These are phyloP conservation scores for Hygrocybe punicea DNA, from an alignment of 768 basidiomycete species.

Conservation along the genomic window DNA sequence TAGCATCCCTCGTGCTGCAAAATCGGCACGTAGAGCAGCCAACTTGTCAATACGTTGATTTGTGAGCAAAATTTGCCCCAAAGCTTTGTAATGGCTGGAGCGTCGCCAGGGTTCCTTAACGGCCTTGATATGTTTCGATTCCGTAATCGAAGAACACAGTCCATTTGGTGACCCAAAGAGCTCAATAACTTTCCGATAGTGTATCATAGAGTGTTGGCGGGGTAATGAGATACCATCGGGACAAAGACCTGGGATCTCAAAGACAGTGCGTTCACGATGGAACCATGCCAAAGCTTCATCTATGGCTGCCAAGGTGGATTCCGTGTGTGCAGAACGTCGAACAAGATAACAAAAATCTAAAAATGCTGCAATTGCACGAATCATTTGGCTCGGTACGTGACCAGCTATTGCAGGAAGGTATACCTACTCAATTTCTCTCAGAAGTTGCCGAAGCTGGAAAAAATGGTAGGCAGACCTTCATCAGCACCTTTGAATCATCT, in stretches of 20 bases:
- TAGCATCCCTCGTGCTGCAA: constrained; percentile 18
- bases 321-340: constrained; percentile 10
- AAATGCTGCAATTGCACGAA: constrained; percentile 16
- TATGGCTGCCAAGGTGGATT: neutral
- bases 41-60: constrained; percentile 23
- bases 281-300: neutral
- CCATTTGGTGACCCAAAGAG: constrained; percentile 21
- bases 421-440: constrained; percentile 10
- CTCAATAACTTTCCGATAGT: constrained; percentile 18
- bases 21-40: constrained; percentile 14
- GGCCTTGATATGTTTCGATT: constrained; percentile 25
- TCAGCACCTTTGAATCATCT: constrained; percentile 12
- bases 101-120: constrained; percentile 24
- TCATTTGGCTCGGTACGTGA: constrained; percentile 14
- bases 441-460: neutral
- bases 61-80: constrained; percentile 1
- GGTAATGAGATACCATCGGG: neutral
- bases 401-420: constrained; percentile 21
- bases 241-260: constrained; percentile 11
- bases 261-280: constrained; percentile 22
- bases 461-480: constrained; percentile 5
- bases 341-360: constrained; percentile 26
- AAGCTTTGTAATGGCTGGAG: constrained; percentile 17
- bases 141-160: constrained; percentile 22
- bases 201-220: neutral